Evolutionary conservation across 1,284 basidiomycete genomes (phyloP).

Genomic region (Volvariella volvacea): DNA sequence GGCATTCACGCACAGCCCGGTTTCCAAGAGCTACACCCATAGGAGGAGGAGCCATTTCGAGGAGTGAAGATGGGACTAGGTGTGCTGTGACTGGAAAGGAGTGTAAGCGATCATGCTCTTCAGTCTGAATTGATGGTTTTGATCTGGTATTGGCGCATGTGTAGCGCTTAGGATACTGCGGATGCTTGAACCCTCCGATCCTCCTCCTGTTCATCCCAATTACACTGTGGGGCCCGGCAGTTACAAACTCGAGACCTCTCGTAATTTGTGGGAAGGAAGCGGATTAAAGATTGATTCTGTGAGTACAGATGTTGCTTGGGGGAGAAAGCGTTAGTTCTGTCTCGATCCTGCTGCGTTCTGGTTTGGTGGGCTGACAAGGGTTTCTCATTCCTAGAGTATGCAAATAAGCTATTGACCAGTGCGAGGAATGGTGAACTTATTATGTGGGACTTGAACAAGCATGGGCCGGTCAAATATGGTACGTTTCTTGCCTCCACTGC

Average conservation of each 20-base stretch:
- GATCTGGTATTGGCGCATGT: conserved; percentile 1
- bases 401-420: conserved; percentile 77
- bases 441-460: conserved; percentile 77
- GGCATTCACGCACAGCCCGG: conserved; percentile 44
- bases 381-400: conserved; percentile 50
- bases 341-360: conserved; percentile 4
- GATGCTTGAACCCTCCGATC: conserved; percentile 40
- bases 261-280: conserved; percentile 68
- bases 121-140: conserved; percentile 4
- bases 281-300: conserved; percentile 71
- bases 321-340: conserved; percentile 61
- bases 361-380: conserved; percentile 1
- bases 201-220: conserved; percentile 39
- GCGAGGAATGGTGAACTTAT: conserved; percentile 80
- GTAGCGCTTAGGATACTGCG: conserved; percentile 63
- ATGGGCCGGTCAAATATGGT: conserved; percentile 69
- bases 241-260: conserved; percentile 56
- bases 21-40: conserved; percentile 46
- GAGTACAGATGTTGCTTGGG: conserved; percentile 80
- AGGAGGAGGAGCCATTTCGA: conserved; percentile 61
- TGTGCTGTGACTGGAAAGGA: conserved; percentile 72
- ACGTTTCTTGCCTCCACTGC: conserved; percentile 11
- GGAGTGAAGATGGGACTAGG: conserved; percentile 54
- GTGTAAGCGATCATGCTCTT: conserved; percentile 35
- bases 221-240: conserved; percentile 49